These are phyloP conservation scores for Syncephalis plumigaleata DNA, from an alignment of 371 early-diverging fungal species.

Conservation along the genomic window DNA sequence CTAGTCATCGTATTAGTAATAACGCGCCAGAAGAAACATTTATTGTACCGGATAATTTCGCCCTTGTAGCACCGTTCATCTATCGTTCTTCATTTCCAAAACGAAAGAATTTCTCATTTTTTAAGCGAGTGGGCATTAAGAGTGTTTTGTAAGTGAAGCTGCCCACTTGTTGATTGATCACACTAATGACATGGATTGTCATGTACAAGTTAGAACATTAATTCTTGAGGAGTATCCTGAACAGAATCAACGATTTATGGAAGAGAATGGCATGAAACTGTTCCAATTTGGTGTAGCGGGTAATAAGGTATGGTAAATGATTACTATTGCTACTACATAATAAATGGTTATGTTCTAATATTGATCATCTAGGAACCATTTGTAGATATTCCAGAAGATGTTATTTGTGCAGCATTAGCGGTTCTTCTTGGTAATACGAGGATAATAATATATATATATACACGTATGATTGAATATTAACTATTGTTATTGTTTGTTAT, in stretches of 20 bases:
- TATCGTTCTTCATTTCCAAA: conserved; percentile 82
- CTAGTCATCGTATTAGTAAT: neutral
- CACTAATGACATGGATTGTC: neutral
- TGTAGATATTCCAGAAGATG: conserved; percentile 92
- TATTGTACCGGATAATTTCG: conserved; percentile 83
- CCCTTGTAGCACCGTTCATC: conserved; percentile 78
- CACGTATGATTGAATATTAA: no score
- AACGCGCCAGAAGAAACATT: conserved; percentile 30
- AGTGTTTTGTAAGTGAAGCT: conserved; percentile 64
- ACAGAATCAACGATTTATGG: conserved; percentile 74
- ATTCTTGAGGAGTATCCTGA: conserved; percentile 92
- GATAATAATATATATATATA: no score
- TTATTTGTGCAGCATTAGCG: conserved; percentile 71
- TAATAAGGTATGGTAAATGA: conserved; percentile 47
- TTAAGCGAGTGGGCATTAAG: conserved; percentile 74
- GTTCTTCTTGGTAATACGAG: conserved; percentile 43
- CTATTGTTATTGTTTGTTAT: no score
- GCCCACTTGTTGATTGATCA: neutral
- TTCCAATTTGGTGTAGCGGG: conserved; percentile 94
- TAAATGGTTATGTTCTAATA: no score
- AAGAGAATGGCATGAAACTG: conserved; percentile 63
- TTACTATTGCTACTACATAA: neutral
- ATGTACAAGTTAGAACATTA: conserved; percentile 35
- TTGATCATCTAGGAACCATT: conserved; percentile 63
- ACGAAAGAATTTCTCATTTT: conserved; percentile 73